Evolutionary conservation across 345 rosid genomes (phyloP), one percentile per base, ranked within the genome.

Genomic region (Camelina sativa): DNA sequence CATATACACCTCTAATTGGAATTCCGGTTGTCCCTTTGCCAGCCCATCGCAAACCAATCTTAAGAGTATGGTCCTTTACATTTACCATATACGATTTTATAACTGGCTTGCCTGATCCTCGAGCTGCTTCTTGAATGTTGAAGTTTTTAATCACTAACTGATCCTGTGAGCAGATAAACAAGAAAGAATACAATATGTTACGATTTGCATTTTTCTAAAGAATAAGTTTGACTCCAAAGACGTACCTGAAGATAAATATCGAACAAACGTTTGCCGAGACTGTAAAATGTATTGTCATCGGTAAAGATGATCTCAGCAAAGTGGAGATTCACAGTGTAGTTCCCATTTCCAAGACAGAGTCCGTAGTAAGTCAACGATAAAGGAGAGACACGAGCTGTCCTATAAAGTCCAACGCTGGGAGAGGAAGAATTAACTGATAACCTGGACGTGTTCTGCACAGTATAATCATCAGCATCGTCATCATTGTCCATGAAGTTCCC

Each of bases 401-500:
- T 84, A 77, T 88, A 93, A 10, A 93, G 82, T 46, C 51, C 79
- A 3, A 69, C 73, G 73, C 22, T 69, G 20, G 17, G 41, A 11
- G 84, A 75, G 2, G 90, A 85, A 56, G 70, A 71, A 44, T 83
- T 82, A 20, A 63, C 6, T 35, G 85, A 77, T 76, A 91, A 71
- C 70, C 77, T 67, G 5, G 96, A 86, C 67, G 84, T 82, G 72
- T 89, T 93, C 12, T 62, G 80, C 63, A 73, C 61, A 0, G 63
- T 79, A 70, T 91, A 91, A 2, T 76, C 69, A 73, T 91, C 96
- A 51, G 86, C 78, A 62, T 85, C 91, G 50, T 79, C 79, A 74
- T 86, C 75, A 60, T 89, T 80, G 73, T 91, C 96, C 97, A 88
- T 80, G 86, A 89, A 93, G 85, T 88, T 85, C 57, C 98, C 97